These are phyloP conservation scores for Ilyonectria destructans DNA, from an alignment of 2,329 filamentous ascomycete genomes.

Conservation along the genomic window DNA sequence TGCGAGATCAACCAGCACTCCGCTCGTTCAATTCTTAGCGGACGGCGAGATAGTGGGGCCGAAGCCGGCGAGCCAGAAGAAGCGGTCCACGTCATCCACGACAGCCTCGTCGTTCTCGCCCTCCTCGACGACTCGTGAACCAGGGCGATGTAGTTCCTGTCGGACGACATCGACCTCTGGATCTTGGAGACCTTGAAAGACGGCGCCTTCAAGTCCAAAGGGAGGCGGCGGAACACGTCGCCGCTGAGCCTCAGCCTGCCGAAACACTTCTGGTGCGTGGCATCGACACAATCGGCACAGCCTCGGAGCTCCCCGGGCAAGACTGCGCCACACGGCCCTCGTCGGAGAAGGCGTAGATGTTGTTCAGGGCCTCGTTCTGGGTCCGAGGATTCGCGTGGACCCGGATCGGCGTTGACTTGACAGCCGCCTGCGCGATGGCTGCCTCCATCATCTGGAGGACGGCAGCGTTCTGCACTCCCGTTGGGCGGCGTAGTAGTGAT, in stretches of 20 bases:
- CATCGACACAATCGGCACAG: constrained; percentile 12
- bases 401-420: constrained; percentile 1
- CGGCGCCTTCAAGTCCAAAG: not conserved
- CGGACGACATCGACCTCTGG: not conserved
- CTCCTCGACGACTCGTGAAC: constrained; percentile 19
- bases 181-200: constrained; percentile 12
- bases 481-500: constrained; percentile 17
- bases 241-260: constrained; percentile 10
- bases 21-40: constrained; percentile 15
- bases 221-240: constrained; percentile 6
- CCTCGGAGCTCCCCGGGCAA: constrained; percentile 4
- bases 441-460: constrained; percentile 19
- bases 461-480: constrained; percentile 15
- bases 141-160: not conserved
- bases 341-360: constrained; percentile 14
- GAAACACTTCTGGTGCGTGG: constrained; percentile 14
- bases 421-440: not conserved
- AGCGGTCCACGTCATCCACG: constrained; percentile 13
- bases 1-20: constrained; percentile 21
- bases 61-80: constrained; percentile 23
- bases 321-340: constrained; percentile 7
- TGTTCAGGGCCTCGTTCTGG: constrained; percentile 10
- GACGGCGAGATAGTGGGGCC: constrained; percentile 2
- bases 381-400: constrained; percentile 11
- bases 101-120: not conserved